Percentiles rank a stretch among this genome's conserved stretches.
Conservation (phyloP, 176 grass and related monocot species). For the Bromus sterilis region DNA sequence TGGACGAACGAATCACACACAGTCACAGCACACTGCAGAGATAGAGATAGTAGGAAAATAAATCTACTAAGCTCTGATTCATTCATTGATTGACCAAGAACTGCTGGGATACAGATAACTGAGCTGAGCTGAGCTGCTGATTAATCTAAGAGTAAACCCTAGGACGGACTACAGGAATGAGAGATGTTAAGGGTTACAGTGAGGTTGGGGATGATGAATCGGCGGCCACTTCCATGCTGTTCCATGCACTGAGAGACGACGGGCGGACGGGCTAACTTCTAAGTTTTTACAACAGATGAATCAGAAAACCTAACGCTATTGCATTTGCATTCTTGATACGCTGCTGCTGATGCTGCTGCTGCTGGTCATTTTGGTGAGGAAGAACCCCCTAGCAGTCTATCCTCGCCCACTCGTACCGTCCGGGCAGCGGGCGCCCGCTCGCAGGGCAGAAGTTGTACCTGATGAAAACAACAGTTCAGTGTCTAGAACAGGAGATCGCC, state of each 20-base stretch:
- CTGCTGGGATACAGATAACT: conserved; percentile 8
- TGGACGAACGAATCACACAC: neutral
- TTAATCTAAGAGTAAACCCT: neutral
- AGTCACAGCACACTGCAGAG: neutral
- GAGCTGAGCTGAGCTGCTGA: neutral
- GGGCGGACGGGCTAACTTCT: conserved; percentile 22
- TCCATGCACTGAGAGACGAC: neutral
- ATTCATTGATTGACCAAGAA: neutral
- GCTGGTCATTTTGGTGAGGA: neutral
- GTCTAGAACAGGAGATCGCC: neutral
- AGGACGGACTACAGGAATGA: conserved; percentile 26
- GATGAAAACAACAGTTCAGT: neutral
- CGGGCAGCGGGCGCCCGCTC: conserved; percentile 41
- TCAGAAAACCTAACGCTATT: conserved; percentile 14
- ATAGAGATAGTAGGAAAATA: neutral
- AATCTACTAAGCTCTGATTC: conserved; percentile 16
- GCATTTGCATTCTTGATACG: neutral
- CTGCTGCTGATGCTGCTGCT: neutral
- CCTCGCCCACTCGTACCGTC: conserved; percentile 58
- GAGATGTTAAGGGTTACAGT: conserved; percentile 46
- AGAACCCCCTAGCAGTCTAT: conserved; percentile 37
- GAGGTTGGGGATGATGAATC: conserved; percentile 20
- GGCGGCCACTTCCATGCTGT: too few relatives aligned
- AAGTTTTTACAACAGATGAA: conserved; percentile 45
- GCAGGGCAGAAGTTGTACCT: conserved; percentile 73